Evolutionary conservation across 2,329 filamentous ascomycete species (phyloP).

Genomic region (Pseudogymnoascus sp.): DNA sequence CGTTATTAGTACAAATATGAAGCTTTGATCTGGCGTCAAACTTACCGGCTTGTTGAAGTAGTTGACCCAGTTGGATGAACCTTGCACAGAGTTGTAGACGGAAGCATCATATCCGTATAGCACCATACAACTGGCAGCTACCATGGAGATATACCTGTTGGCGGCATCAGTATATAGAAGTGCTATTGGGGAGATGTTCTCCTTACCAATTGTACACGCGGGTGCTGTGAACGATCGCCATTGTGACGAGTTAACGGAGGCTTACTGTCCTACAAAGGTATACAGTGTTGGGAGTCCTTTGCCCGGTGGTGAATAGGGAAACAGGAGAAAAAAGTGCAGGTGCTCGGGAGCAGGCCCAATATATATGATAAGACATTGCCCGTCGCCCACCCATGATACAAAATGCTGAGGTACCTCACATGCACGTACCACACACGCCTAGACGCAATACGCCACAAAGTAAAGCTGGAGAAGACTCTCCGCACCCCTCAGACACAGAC

Average conservation of each 20-base stretch:
- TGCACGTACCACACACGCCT: background rate
- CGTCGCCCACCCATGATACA: background rate
- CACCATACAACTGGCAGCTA: conserved; percentile 68
- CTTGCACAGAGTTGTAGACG: conserved; percentile 66
- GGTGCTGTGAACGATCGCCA: conserved; percentile 5
- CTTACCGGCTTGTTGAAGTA: conserved; percentile 45
- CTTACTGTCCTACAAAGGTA: background rate
- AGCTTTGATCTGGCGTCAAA: background rate
- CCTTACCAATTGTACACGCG: conserved; percentile 6
- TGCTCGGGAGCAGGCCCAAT: background rate
- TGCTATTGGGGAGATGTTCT: background rate
- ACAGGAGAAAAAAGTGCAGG: background rate
- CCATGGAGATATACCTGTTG: conserved; percentile 57
- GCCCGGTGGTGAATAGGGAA: background rate
- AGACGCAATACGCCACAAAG: background rate
- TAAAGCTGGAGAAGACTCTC: background rate
- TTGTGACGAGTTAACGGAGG: conserved; percentile 5
- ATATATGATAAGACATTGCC: background rate
- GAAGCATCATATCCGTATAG: conserved; percentile 69
- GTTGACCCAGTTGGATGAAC: conserved; percentile 56
- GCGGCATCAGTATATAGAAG: background rate
- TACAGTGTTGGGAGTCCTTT: background rate
- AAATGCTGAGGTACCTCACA: background rate
- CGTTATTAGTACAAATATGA: conserved; percentile 20
- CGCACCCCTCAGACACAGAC: background rate